Evolutionary conservation across 441 rosid species (phyloP), one percentile per base, ranked within the genome.

Genomic region (Viola pubescens): DNA sequence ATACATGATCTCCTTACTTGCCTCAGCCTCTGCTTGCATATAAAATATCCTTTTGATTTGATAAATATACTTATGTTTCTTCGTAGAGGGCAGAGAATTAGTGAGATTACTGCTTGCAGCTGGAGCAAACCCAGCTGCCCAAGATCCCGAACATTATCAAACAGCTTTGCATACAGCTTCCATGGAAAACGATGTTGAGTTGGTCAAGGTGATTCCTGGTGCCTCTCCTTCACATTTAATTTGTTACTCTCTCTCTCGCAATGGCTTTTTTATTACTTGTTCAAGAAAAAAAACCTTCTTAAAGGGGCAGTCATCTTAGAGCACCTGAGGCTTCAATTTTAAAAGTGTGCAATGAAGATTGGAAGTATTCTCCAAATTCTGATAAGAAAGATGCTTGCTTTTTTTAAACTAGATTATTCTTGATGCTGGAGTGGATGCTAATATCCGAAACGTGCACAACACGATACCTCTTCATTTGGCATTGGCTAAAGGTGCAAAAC

Each of bases 101-200:
- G 99, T 87, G 74, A 82, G 76, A 59, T 54, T 87, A 65, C 70
- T 94, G 80, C 92, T 94, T 66, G 85, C 86, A 62, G 96, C 97
- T 73, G 98, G 98, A 61, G 98, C 99, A 49, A 92, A 89, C 77
- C 88, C 91, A 63, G 83, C 86, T 57, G 88, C 92, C 48, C 95
- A 87, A 77, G 99, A 94, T 79, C 37, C 83, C 59, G 90, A 83
- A 75, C 85, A 91, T 71, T 89, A 95, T 52, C 85, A 89, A 75
- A 94, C 99, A 61, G 98, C 87, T 11, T 73, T 94, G 76, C 99
- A 94, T 79, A 79, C 85, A 59, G 98, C 99, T 77, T 89, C 97
- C 16, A 85, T 87, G 97, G 91, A 88, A 55, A 88, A 94, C 80
- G 91, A 91, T 77, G 84, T 79, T 74, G 96, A 89, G 55, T 78